Conservation (phyloP, 1,139 yeast species). For the Debaryomyces robertsiae region DNA sequence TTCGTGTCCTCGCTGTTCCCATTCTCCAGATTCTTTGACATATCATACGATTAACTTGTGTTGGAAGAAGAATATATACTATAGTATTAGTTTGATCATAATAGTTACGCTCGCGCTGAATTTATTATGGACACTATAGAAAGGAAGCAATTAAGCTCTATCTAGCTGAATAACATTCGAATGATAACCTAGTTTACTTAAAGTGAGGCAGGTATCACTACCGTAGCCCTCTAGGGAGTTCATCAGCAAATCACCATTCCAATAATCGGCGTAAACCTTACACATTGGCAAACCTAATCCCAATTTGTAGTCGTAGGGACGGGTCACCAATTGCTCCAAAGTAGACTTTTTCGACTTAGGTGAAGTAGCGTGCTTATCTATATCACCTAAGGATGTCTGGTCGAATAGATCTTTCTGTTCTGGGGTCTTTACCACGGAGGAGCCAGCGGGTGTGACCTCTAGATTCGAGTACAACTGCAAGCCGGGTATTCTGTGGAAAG, state of each 20-base stretch:
- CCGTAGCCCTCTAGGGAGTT: slow-evolving; percentile 90
- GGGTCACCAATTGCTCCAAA: slow-evolving; percentile 52
- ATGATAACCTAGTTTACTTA: slow-evolving; percentile 76
- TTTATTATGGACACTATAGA: slow-evolving; percentile 4
- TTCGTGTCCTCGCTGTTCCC: slow-evolving; percentile 20
- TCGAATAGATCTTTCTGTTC: slow-evolving; percentile 24
- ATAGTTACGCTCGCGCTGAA: slow-evolving; percentile 8
- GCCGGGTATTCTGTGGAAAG: slow-evolving; percentile 72
- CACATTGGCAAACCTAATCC: slow-evolving; percentile 93
- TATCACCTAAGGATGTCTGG: slow-evolving; percentile 43
- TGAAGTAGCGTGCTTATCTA: slow-evolving; percentile 29
- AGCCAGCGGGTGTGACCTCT: slow-evolving; percentile 43
- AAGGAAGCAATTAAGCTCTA: slow-evolving; percentile 49
- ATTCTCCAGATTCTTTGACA: slow-evolving; percentile 18
- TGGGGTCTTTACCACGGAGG: slow-evolving; percentile 34
- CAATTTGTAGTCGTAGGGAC: slow-evolving; percentile 73
- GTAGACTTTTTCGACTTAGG: slow-evolving; percentile 39
- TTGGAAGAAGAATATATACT: background rate
- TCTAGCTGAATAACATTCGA: slow-evolving; percentile 70
- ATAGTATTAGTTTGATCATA: background rate
- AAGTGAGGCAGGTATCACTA: slow-evolving; percentile 77
- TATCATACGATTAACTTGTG: background rate
- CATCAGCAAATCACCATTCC: slow-evolving; percentile 89
- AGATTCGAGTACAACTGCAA: slow-evolving; percentile 44
- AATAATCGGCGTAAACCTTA: slow-evolving; percentile 88